Evolutionary conservation across 2,329 filamentous ascomycete genomes (phyloP), one percentile per base, ranked within the genome.

Genomic region (Phialemonium atrogriseum): DNA sequence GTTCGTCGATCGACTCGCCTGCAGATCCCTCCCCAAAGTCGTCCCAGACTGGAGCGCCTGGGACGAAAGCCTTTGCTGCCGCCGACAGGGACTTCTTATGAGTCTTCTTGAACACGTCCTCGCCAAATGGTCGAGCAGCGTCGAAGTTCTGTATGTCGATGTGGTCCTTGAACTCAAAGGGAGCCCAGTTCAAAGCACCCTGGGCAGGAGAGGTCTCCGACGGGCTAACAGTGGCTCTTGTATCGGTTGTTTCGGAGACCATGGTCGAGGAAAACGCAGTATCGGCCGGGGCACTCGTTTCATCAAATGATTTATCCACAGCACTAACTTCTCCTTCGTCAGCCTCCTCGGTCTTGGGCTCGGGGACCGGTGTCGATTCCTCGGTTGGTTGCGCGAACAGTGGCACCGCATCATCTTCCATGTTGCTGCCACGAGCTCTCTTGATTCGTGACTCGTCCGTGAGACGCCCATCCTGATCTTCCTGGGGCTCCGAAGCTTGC

Each of bases 381-480:
- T 58, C 52, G 13, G 59, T 61, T 10, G 66, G 68, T 31, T 74
- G 66, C 7, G 85, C 84, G 53, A 93, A 94, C 31, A 76, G 66
- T 14, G 83, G 80, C 15, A 89, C 77, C 30, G 80, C 73, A 45
- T 93, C 79, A 12, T 74, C 80, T 46, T 83, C 78, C 32, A 70
- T 73, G 12, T 67, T 72, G 27, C 59, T 68, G 37, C 74, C 77
- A 43, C 78, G 77, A 40, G 76, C 77, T 51, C 87, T 77, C 66
- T 94, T 95, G 48, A 78, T 64, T 24, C 85, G 77, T 14, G 75
- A 76, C 36, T 80, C 73, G 35, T 83, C 75, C n/a, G 65, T 67
- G 13, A 71, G 56, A 16, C 77, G 73, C 11, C 78, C 77, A 39
- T 79, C 68, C 4, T 70, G 65, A 38, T 77, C 73, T 36, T 81